Evolutionary conservation across 192 early-diverging fungal genomes (phyloP).

Genomic region (Entophlyctis luteolus): DNA sequence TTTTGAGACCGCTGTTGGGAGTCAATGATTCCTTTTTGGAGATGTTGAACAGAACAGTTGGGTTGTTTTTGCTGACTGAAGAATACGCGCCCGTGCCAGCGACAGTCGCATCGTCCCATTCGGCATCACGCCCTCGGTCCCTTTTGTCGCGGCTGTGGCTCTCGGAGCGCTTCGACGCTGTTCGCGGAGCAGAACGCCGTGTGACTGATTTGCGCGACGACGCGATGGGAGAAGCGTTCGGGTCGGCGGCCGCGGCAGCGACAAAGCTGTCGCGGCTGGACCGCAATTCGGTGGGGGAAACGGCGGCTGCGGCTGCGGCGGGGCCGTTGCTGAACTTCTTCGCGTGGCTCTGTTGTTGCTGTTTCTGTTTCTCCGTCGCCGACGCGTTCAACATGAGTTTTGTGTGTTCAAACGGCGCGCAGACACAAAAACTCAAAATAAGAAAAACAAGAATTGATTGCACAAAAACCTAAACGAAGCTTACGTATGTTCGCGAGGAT

Average conservation of each 20-base stretch:
- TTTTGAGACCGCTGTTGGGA: constrained; percentile 53
- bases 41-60: constrained; percentile 51
- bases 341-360: no score
- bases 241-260: constrained; percentile 3
- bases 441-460: no score
- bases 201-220: background rate
- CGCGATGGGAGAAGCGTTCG: constrained; percentile 7
- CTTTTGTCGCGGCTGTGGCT: background rate
- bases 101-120: background rate
- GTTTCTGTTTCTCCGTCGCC: no score
- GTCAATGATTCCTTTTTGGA: constrained; percentile 53
- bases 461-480: no score
- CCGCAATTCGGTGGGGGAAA: no score
- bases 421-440: no score
- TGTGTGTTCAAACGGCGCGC: no score
- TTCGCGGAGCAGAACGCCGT: background rate
- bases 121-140: background rate
- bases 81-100: background rate
- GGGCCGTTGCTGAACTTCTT: no score
- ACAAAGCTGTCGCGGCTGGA: background rate
- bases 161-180: background rate
- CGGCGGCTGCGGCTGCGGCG: no score
- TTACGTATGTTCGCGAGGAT: no score
- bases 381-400: no score
- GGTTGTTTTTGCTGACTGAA: constrained; percentile 10